These are phyloP conservation scores for Pilasporangium apinafurcum DNA, from an alignment of 352 stramenopile species.

Conservation along the genomic window DNA sequence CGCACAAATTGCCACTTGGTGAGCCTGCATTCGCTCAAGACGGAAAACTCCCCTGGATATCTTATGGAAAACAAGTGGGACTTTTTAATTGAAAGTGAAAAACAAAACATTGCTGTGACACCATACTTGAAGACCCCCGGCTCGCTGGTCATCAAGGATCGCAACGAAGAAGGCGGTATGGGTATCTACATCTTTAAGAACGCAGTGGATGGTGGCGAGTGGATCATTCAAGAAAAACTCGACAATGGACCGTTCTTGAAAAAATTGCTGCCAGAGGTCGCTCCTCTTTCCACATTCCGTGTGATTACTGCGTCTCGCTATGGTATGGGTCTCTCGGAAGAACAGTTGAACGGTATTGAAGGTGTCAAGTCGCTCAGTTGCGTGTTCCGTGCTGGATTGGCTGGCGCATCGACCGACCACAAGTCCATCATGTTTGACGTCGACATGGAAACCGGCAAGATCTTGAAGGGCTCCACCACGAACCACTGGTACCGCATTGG, in stretches of 20 bases:
- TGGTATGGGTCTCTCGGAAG: constrained; percentile 37
- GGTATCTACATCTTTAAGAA: constrained; percentile 98
- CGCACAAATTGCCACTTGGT: constrained; percentile 94
- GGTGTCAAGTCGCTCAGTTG: constrained; percentile 77
- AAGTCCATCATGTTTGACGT: constrained; percentile 98
- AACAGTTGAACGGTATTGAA: constrained; percentile 40
- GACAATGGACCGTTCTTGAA: constrained; percentile 91
- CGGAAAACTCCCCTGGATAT: constrained; percentile 89
- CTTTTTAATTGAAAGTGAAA: constrained; percentile 92
- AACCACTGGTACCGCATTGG: constrained; percentile 95
- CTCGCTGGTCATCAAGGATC: constrained; percentile 95
- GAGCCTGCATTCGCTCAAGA: constrained; percentile 92
- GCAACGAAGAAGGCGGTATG: constrained; percentile 97
- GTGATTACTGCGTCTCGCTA: constrained; percentile 94
- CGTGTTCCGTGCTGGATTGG: constrained; percentile 66
- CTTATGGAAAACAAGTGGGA: constrained; percentile 98
- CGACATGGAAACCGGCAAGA: constrained; percentile 90
- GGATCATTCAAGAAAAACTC: constrained; percentile 97
- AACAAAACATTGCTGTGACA: constrained; percentile 89
- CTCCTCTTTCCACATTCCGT: constrained; percentile 96
- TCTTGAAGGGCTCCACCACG: constrained; percentile 94
- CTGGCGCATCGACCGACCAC: constrained; percentile 92
- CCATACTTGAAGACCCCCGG: constrained; percentile 89
- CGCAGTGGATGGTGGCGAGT: constrained; percentile 89
- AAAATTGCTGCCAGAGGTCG: constrained; percentile 88